phyloP scores from a whole-genome alignment of 2,329 filamentous ascomycete genomes.

The Albifimbria verrucaria region DNA sequence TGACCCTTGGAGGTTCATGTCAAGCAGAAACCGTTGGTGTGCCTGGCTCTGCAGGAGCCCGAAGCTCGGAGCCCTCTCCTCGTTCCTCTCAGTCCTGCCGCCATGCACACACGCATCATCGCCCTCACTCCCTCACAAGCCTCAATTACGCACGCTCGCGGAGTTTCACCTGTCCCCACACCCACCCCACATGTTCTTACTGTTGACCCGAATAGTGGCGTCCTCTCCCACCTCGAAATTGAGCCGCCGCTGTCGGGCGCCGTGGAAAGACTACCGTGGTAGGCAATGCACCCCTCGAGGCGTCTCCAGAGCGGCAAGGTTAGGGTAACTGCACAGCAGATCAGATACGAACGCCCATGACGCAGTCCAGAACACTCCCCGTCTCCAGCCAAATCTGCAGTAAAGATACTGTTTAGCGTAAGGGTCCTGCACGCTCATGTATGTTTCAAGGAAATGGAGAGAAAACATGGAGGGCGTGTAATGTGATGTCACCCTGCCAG shows the following conservation, averaged over 20 bases:
- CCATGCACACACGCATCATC: neutral
- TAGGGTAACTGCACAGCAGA: neutral
- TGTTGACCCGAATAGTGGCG: neutral
- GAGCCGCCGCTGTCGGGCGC: neutral
- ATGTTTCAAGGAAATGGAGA: neutral
- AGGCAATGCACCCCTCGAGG: neutral
- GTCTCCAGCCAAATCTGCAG: neutral
- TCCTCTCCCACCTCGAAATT: neutral
- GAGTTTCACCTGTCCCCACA: neutral
- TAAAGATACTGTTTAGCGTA: neutral
- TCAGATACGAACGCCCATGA: neutral
- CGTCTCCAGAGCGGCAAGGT: no score
- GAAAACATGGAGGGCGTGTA: neutral
- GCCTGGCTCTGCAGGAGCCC: neutral
- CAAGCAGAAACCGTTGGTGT: neutral
- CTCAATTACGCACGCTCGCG: neutral
- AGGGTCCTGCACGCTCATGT: neutral
- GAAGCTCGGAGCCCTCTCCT: neutral
- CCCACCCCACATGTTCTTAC: neutral
- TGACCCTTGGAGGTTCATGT: neutral
- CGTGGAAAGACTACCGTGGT: neutral
- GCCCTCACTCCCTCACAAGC: neutral
- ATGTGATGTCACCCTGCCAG: neutral
- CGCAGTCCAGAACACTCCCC: neutral
- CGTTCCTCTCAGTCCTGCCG: neutral